phyloP scores from a whole-genome alignment of 2,329 filamentous ascomycete species.

The Exophiala sideris region DNA sequence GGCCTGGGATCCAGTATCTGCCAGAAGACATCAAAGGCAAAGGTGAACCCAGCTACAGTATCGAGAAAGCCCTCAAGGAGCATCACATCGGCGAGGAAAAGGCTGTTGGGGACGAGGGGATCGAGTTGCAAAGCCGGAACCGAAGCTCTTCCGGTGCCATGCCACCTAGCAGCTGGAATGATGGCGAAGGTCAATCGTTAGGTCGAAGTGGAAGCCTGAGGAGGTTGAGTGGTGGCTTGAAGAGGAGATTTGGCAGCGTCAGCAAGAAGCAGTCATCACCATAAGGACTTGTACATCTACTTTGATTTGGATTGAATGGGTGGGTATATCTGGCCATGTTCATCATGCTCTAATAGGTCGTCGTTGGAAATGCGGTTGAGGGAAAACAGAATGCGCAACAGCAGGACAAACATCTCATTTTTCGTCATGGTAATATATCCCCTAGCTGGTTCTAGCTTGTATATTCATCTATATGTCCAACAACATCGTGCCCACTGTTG shows the following conservation, averaged over 20 bases:
- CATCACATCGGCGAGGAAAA: slow-evolving; percentile 40
- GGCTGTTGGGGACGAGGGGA: slow-evolving; percentile 17
- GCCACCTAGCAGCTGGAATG: slow-evolving; percentile 13
- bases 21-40: slow-evolving; percentile 79
- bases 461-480: no score
- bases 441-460: no score
- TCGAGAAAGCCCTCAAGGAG: slow-evolving; percentile 65
- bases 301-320: not conserved
- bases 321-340: not conserved
- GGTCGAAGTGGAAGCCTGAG: slow-evolving; percentile 25
- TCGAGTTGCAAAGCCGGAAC: slow-evolving; percentile 24
- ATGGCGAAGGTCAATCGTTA: slow-evolving; percentile 7
- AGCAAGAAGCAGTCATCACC: slow-evolving; percentile 16
- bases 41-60: slow-evolving; percentile 70
- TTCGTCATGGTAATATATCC: no score
- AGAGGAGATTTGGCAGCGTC: slow-evolving; percentile 28
- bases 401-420: no score
- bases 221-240: slow-evolving; percentile 25
- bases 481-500: no score
- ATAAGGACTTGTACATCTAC: not conserved
- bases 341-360: not conserved
- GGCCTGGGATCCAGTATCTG: slow-evolving; percentile 63
- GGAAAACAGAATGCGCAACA: no score
- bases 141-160: slow-evolving; percentile 10
- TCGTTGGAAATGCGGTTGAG: not conserved